Evolutionary conservation across 2,329 filamentous ascomycete species (phyloP).

Genomic region (Penicillium sp.): DNA sequence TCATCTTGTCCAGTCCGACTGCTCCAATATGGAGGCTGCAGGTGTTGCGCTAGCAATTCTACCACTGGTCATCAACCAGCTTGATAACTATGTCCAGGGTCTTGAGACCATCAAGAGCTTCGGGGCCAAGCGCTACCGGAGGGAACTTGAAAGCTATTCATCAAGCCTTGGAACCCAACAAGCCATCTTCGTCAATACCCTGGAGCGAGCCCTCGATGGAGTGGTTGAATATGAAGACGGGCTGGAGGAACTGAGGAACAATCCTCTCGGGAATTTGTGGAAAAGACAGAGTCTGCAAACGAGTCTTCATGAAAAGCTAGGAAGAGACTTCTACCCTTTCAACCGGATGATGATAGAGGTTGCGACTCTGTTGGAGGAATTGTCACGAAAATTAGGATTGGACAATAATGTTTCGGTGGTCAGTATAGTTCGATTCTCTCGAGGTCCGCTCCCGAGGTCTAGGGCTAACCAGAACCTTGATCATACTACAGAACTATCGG

Average conservation of each 20-base stretch:
- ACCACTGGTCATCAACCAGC: slow-evolving; percentile 36
- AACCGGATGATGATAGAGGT: background rate
- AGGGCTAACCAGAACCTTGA: background rate
- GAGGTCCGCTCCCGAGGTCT: background rate
- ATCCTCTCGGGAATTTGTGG: background rate
- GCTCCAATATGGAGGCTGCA: slow-evolving; percentile 17
- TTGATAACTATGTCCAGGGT: slow-evolving; percentile 41
- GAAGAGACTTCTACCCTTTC: background rate
- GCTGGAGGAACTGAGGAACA: slow-evolving; percentile 3
- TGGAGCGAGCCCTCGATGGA: slow-evolving; percentile 9
- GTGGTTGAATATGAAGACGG: slow-evolving; percentile 10
- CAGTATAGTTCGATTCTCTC: background rate
- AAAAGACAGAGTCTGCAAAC: background rate
- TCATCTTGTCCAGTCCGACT: background rate
- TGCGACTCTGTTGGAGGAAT: background rate
- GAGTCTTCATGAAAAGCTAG: background rate
- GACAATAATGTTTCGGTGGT: background rate
- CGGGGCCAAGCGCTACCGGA: slow-evolving; percentile 9
- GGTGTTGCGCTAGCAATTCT: slow-evolving; percentile 38
- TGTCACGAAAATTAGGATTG: background rate
- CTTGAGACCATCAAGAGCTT: slow-evolving; percentile 42
- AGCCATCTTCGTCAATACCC: slow-evolving; percentile 13
- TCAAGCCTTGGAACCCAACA: slow-evolving; percentile 11
- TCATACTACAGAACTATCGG: background rate
- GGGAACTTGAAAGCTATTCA: slow-evolving; percentile 9